Percentiles rank a stretch among this genome's conserved stretches.
phyloP scores from a whole-genome alignment of 1,284 basidiomycete genomes.

The Cryptococcus sp. region DNA sequence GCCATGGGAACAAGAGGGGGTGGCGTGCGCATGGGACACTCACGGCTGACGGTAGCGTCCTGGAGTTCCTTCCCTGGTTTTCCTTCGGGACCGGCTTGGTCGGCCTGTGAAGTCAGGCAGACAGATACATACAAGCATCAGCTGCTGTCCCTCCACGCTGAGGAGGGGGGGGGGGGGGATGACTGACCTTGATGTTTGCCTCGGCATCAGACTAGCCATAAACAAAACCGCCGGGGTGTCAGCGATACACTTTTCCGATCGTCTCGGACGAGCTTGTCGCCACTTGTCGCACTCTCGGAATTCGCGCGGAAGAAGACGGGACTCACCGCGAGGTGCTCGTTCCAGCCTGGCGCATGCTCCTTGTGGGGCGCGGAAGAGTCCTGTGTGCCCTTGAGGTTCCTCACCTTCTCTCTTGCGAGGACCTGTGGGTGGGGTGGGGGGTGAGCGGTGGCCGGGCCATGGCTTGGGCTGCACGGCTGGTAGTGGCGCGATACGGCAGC shows the following conservation, averaged over 20 bases:
- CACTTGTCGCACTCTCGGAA: neutral
- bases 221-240: too few relatives aligned
- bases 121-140: constrained; percentile 1
- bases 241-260: too few relatives aligned
- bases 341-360: constrained; percentile 45
- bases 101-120: constrained; percentile 32
- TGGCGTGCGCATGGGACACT: too few relatives aligned
- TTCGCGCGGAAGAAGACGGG: neutral
- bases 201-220: constrained; percentile 38
- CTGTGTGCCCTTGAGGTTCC: constrained; percentile 36
- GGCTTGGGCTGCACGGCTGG: neutral
- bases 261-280: constrained; percentile 1
- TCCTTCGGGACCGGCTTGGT: constrained; percentile 29
- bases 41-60: constrained; percentile 36
- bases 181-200: constrained; percentile 39
- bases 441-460: too few relatives aligned
- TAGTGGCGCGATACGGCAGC: neutral
- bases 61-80: constrained; percentile 38
- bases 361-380: constrained; percentile 33
- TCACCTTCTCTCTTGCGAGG: constrained; percentile 38
- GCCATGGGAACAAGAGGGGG: too few relatives aligned
- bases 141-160: neutral
- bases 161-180: neutral
- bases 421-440: constrained; percentile 16
- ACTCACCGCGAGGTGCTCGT: constrained; percentile 46